phyloP scores from a whole-genome alignment of 768 basidiomycete species.

The Piloderma croceum region DNA sequence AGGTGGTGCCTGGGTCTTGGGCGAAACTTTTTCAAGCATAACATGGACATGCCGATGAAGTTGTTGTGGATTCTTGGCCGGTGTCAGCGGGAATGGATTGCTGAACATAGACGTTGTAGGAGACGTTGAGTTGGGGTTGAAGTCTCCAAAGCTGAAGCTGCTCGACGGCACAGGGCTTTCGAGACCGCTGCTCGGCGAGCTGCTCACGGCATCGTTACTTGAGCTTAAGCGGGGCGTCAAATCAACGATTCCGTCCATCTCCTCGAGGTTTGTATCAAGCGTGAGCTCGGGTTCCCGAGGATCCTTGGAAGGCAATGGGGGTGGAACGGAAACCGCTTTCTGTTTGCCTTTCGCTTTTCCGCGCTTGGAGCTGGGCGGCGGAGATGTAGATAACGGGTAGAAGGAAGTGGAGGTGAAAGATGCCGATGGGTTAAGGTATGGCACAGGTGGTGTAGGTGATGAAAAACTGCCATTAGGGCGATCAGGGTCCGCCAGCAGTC shows the following conservation, averaged over 20 bases:
- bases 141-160: conserved; percentile 24
- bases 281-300: conserved; percentile 34
- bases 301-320: conserved; percentile 28
- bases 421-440: conserved; percentile 8
- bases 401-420: conserved; percentile 9
- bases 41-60: conserved; percentile 18
- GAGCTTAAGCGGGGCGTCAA: conserved; percentile 21
- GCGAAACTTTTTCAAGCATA: conserved; percentile 10
- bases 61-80: conserved; percentile 22
- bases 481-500: conserved; percentile 33
- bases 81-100: conserved; percentile 28
- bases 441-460: conserved; percentile 2
- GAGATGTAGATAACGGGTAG: not conserved
- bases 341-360: conserved; percentile 26
- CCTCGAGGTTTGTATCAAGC: conserved; percentile 64
- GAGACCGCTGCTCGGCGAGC: conserved; percentile 39
- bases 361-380: not conserved
- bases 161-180: conserved; percentile 29
- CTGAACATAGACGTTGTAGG: conserved; percentile 27
- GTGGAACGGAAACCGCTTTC: conserved; percentile 27
- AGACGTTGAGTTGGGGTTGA: conserved; percentile 37
- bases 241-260: conserved; percentile 83
- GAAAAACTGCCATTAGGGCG: conserved; percentile 4
- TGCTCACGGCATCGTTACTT: conserved; percentile 27
- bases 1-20: conserved; percentile 3